Evolutionary conservation across 2,329 filamentous ascomycete species (phyloP).

Genomic region (Emericellopsis cladophorae): DNA sequence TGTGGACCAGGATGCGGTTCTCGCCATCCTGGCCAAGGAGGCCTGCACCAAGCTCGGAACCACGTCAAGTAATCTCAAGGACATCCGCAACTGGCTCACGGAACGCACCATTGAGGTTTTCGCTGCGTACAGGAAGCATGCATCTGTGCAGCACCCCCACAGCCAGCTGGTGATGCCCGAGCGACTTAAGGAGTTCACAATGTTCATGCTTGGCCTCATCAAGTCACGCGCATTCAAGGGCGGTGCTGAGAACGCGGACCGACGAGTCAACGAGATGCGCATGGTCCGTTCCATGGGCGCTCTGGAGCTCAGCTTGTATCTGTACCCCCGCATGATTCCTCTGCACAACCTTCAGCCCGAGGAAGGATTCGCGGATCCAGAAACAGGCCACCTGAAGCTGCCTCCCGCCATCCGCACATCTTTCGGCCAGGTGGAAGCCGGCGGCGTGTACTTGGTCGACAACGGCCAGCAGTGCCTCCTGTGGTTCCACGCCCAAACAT

Average conservation of each 20-base stretch:
- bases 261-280: conserved; percentile 81
- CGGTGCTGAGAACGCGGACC: conserved; percentile 80
- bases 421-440: conserved; percentile 80
- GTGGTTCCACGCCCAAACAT: conserved; percentile 88
- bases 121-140: conserved; percentile 85
- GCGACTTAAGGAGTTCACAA: conserved; percentile 88
- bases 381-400: conserved; percentile 72
- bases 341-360: conserved; percentile 79
- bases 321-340: conserved; percentile 88
- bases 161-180: conserved; percentile 92
- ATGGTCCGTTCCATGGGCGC: conserved; percentile 82
- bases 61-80: conserved; percentile 63
- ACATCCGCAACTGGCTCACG: conserved; percentile 69
- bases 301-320: conserved; percentile 75
- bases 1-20: conserved; percentile 89
- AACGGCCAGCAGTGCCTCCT: conserved; percentile 86
- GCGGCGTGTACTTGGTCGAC: conserved; percentile 88
- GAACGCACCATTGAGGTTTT: conserved; percentile 92
- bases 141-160: conserved; percentile 72
- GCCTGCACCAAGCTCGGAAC: conserved; percentile 71
- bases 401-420: conserved; percentile 70
- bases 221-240: conserved; percentile 92
- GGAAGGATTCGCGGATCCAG: conserved; percentile 81
- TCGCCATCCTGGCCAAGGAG: conserved; percentile 83
- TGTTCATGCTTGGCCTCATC: conserved; percentile 84